These are phyloP conservation scores for Penicillium lividum DNA, from an alignment of 495 filamentous ascomycete genomes.

Conservation along the genomic window DNA sequence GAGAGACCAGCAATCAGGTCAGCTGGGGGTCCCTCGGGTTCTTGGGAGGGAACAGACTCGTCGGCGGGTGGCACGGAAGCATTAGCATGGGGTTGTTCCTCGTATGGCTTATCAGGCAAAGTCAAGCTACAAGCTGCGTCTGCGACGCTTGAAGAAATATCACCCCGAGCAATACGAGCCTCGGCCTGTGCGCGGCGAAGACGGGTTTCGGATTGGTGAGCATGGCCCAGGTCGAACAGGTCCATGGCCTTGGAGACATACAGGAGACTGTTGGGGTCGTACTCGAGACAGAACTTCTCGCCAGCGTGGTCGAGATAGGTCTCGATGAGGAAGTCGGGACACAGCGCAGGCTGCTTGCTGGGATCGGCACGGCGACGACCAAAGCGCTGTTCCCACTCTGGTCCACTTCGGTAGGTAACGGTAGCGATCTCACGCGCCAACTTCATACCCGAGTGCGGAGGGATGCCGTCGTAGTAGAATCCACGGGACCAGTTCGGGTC, in stretches of 20 bases:
- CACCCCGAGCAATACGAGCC: conserved; percentile 46
- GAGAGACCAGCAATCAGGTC: conserved; percentile 79
- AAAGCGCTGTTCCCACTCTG: conserved; percentile 97
- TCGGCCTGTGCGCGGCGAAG: conserved; percentile 50
- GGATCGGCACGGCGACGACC: conserved; percentile 85
- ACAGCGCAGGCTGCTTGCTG: conserved; percentile 82
- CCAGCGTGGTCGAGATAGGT: conserved; percentile 98
- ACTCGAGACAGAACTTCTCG: conserved; percentile 98
- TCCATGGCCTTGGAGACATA: conserved; percentile 99
- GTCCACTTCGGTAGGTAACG: conserved; percentile 93
- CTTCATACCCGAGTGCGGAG: conserved; percentile 96
- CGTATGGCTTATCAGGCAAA: conserved; percentile 80
- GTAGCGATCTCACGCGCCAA: conserved; percentile 96
- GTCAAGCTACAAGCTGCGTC: conserved; percentile 74
- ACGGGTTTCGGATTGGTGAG: conserved; percentile 57
- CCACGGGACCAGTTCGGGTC: conserved; percentile 97
- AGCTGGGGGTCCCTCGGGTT: conserved; percentile 53
- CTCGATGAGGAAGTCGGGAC: conserved; percentile 96
- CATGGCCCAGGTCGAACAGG: conserved; percentile 84
- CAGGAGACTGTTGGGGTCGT: conserved; percentile 93
- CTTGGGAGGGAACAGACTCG: conserved; percentile 19
- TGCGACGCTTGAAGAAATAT: conserved; percentile 20
- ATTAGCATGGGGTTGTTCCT: conserved; percentile 64
- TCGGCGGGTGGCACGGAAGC: conserved; percentile 30
- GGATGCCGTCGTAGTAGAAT: conserved; percentile 87